A percentile compares a stretch with the other conserved stretches of the same genome.
Evolutionary conservation across 2,329 filamentous ascomycete genomes (phyloP).

Genomic region (Monilinia aucupariae): DNA sequence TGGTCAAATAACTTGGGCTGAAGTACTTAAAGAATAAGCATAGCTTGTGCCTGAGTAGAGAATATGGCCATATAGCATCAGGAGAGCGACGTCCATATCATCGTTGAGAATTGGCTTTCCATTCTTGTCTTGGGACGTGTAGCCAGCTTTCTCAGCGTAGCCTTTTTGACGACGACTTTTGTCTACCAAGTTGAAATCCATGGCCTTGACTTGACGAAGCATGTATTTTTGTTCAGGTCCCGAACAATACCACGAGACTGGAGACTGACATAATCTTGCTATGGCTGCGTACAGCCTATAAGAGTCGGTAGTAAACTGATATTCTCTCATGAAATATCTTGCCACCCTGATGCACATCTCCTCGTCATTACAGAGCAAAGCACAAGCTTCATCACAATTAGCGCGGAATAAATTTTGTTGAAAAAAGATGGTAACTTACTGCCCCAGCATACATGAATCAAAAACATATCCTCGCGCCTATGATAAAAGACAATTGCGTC

Average conservation of each 20-base stretch:
- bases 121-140: slow-evolving; percentile 36
- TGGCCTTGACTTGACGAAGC: slow-evolving; percentile 81
- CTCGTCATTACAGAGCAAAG: slow-evolving; percentile 73
- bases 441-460: slow-evolving; percentile 74
- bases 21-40: slow-evolving; percentile 67
- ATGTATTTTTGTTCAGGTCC: slow-evolving; percentile 86
- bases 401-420: not conserved
- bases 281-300: slow-evolving; percentile 78
- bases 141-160: slow-evolving; percentile 40
- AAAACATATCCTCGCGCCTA: slow-evolving; percentile 58
- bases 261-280: slow-evolving; percentile 69
- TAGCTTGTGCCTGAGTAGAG: slow-evolving; percentile 80
- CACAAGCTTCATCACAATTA: slow-evolving; percentile 57
- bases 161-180: slow-evolving; percentile 44
- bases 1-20: not conserved
- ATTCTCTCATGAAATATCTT: slow-evolving; percentile 79
- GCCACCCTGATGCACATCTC: slow-evolving; percentile 67
- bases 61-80: slow-evolving; percentile 88
- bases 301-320: slow-evolving; percentile 72
- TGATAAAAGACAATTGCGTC: slow-evolving; percentile 80
- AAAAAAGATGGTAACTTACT: slow-evolving; percentile 42
- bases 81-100: slow-evolving; percentile 66
- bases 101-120: slow-evolving; percentile 32
- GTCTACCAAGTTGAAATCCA: slow-evolving; percentile 64
- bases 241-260: slow-evolving; percentile 69